phyloP scores from a whole-genome alignment of 495 filamentous ascomycete genomes.

The Parachaetomium inaequale region DNA sequence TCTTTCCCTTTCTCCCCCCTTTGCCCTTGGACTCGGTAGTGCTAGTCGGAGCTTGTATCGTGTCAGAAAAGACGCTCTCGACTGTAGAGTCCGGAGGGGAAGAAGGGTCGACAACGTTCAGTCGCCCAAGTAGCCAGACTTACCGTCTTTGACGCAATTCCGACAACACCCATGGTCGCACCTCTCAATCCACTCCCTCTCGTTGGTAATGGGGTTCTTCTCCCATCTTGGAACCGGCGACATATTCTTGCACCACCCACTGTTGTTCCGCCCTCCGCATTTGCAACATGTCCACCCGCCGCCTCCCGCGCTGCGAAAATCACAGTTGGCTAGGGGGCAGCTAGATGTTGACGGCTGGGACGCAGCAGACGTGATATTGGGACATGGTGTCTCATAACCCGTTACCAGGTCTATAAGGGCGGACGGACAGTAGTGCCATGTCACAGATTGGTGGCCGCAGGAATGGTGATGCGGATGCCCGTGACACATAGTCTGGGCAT shows the following conservation, averaged over 20 bases:
- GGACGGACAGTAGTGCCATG: slow-evolving; percentile 44
- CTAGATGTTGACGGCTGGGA: slow-evolving; percentile 36
- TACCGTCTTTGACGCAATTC: slow-evolving; percentile 37
- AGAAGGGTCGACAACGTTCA: not conserved
- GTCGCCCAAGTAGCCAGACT: slow-evolving; percentile 9
- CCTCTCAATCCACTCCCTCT: slow-evolving; percentile 35
- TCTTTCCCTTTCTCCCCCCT: slow-evolving; percentile 14
- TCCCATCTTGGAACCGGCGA: slow-evolving; percentile 29
- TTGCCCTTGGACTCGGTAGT: slow-evolving; percentile 7
- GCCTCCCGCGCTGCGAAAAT: slow-evolving; percentile 34
- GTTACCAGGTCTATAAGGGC: slow-evolving; percentile 41
- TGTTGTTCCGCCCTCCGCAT: slow-evolving; percentile 39
- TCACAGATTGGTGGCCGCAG: slow-evolving; percentile 43
- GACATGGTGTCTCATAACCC: slow-evolving; percentile 41
- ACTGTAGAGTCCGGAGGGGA: too few species aligned
- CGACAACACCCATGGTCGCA: slow-evolving; percentile 45
- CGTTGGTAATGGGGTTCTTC: slow-evolving; percentile 35
- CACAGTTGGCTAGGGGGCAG: slow-evolving; percentile 42
- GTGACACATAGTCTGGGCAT: slow-evolving; percentile 47
- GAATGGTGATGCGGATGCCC: slow-evolving; percentile 42
- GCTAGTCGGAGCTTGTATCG: not conserved
- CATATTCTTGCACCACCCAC: slow-evolving; percentile 39
- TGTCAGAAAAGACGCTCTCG: not conserved
- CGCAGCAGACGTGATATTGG: slow-evolving; percentile 38
- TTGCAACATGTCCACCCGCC: slow-evolving; percentile 44